Percentiles rank a stretch among this genome's conserved stretches.
Conservation (phyloP, 106 monocot genomes). For the Allium fistulosum region DNA sequence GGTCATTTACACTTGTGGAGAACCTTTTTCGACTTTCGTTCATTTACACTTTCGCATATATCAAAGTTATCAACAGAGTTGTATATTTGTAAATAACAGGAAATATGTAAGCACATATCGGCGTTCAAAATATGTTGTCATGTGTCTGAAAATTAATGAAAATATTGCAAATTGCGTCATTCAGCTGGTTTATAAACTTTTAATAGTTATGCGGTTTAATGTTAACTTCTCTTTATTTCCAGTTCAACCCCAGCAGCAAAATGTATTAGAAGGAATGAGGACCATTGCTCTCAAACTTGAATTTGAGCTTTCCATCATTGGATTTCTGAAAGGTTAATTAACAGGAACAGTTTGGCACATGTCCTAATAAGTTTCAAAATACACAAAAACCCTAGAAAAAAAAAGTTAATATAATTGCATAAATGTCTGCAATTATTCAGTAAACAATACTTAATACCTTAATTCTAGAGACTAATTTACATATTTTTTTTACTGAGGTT, state of each 20-base stretch:
- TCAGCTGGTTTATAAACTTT: neutral
- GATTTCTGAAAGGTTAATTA: slow-evolving; percentile 81
- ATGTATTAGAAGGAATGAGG: slow-evolving; percentile 94
- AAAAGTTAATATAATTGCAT: too few relatives aligned
- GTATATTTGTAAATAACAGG: slow-evolving; percentile 48
- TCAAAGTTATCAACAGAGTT: slow-evolving; percentile 51
- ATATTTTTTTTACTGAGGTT: too few relatives aligned
- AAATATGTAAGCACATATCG: slow-evolving; percentile 71
- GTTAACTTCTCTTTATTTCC: slow-evolving; percentile 6
- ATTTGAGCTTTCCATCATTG: slow-evolving; percentile 79
- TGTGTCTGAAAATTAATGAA: slow-evolving; percentile 63
- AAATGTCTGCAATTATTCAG: too few relatives aligned
- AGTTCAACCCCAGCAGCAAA: slow-evolving; percentile 59
- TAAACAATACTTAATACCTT: neutral
- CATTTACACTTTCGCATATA: too few relatives aligned
- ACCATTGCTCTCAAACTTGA: slow-evolving; percentile 93
- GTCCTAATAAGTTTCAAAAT: too few relatives aligned
- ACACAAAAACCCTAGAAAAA: too few relatives aligned
- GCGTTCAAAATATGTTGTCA: slow-evolving; percentile 66
- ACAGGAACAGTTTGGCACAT: too few relatives aligned
- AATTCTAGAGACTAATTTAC: too few relatives aligned
- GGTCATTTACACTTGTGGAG: too few relatives aligned
- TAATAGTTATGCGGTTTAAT: neutral
- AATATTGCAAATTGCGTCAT: too few relatives aligned
- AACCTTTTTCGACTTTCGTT: too few relatives aligned